These are phyloP conservation scores for Trifolium dubium DNA, from an alignment of 306 rosid genomes.

Conservation along the genomic window DNA sequence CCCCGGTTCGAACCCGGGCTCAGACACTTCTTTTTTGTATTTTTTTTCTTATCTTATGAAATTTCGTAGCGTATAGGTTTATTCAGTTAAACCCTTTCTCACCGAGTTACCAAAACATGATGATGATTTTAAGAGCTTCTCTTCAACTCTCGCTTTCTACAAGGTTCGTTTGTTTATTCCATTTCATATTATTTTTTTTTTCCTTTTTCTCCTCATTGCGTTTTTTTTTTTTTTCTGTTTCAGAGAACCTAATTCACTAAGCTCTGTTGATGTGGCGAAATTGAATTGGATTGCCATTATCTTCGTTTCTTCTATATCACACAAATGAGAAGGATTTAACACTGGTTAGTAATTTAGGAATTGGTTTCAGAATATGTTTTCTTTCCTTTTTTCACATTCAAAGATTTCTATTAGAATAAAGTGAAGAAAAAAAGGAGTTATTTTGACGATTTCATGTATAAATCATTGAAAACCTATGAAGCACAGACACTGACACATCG, in stretches of 20 bases:
- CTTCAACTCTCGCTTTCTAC: conserved; percentile 35
- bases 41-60: no score
- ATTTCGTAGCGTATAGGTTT: neutral
- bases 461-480: no score
- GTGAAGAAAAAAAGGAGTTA: neutral
- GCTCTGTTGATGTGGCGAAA: conserved; percentile 21
- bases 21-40: conserved; percentile 38
- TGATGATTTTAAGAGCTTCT: conserved; percentile 47
- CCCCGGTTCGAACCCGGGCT: conserved; percentile 74
- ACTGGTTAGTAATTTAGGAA: conserved; percentile 23
- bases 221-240: neutral
- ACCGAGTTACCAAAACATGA: conserved; percentile 39
- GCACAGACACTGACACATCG: no score
- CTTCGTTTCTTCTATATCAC: conserved; percentile 34
- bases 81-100: conserved; percentile 42
- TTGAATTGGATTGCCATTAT: conserved; percentile 35
- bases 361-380: neutral
- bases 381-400: neutral
- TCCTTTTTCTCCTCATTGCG: neutral
- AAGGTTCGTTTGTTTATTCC: conserved; percentile 44
- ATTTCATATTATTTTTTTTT: neutral
- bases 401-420: neutral
- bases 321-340: conserved; percentile 41
- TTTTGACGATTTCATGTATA: no score
- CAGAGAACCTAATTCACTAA: conserved; percentile 38